Percentiles rank a stretch among this genome's conserved stretches.
phyloP scores from a whole-genome alignment of 2,329 filamentous ascomycete species.

The Corniculantispora saksenae region DNA sequence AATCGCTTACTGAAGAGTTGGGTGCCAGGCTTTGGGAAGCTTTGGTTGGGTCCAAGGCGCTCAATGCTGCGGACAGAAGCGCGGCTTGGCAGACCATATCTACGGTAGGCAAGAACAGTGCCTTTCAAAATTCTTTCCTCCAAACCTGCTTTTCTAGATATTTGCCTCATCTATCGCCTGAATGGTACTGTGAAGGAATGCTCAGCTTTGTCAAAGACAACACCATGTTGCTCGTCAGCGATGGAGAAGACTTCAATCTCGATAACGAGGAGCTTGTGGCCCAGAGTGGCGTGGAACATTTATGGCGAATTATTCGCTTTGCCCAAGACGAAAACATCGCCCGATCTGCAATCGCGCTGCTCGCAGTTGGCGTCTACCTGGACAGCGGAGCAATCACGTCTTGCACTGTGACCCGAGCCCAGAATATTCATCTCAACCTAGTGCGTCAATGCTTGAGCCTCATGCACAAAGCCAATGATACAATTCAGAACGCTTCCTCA shows the following conservation, averaged over 20 bases:
- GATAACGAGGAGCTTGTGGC: slow-evolving; percentile 54
- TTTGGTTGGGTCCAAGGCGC: slow-evolving; percentile 65
- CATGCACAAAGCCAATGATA: slow-evolving; percentile 58
- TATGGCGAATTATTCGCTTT: slow-evolving; percentile 82
- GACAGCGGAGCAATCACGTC: slow-evolving; percentile 52
- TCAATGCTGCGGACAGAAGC: slow-evolving; percentile 61
- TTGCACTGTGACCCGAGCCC: slow-evolving; percentile 51
- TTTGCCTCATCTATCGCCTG: slow-evolving; percentile 57
- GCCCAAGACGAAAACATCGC: slow-evolving; percentile 67
- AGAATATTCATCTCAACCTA: slow-evolving; percentile 66
- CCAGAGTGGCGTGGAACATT: slow-evolving; percentile 62
- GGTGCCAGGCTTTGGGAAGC: slow-evolving; percentile 70
- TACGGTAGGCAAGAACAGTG: slow-evolving; percentile 41
- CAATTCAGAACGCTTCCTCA: slow-evolving; percentile 13
- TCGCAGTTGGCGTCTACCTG: slow-evolving; percentile 73
- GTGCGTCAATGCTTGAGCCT: slow-evolving; percentile 74
- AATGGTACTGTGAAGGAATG: slow-evolving; percentile 61
- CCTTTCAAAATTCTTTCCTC: slow-evolving; percentile 57
- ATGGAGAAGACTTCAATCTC: slow-evolving; percentile 45
- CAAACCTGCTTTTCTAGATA: slow-evolving; percentile 55
- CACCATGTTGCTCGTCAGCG: slow-evolving; percentile 49
- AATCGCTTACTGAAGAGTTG: slow-evolving; percentile 61
- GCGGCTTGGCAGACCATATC: slow-evolving; percentile 70
- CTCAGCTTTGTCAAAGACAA: slow-evolving; percentile 63
- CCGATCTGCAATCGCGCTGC: slow-evolving; percentile 64